These are phyloP conservation scores for Citrullus amarus DNA, from an alignment of 306 rosid genomes.

Conservation along the genomic window DNA sequence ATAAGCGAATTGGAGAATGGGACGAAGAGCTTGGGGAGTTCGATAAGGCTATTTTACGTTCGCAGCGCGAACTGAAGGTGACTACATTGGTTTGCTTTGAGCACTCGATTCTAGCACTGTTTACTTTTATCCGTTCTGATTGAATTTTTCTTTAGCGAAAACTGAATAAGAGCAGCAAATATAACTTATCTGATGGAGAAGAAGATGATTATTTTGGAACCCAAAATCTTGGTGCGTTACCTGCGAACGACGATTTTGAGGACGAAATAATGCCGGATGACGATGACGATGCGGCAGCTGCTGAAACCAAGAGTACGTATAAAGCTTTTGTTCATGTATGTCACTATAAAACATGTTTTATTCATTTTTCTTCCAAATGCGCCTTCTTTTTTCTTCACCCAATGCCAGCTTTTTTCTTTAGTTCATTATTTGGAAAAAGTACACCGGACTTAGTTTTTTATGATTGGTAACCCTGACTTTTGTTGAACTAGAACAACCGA, in stretches of 20 bases:
- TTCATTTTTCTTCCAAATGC: neutral
- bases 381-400: neutral
- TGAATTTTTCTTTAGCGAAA: conserved; percentile 30
- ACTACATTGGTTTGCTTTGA: neutral
- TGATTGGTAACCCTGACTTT: neutral
- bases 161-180: conserved; percentile 57
- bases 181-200: conserved; percentile 70
- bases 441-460: too few species aligned
- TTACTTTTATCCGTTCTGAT: neutral
- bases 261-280: conserved; percentile 47
- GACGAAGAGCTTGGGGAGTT: conserved; percentile 60
- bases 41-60: conserved; percentile 68
- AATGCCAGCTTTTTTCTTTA: neutral
- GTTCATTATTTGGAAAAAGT: neutral
- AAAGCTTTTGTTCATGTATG: neutral
- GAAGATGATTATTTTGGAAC: conserved; percentile 41
- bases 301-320: conserved; percentile 13
- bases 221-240: conserved; percentile 34
- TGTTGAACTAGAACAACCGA: neutral
- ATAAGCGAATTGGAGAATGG: conserved; percentile 71
- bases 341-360: neutral
- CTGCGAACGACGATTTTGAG: conserved; percentile 69
- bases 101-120: neutral
- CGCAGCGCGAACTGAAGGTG: conserved; percentile 64
- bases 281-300: conserved; percentile 19